Evolutionary conservation across 345 rosid species (phyloP).

Genomic region (Nasturtium officinale): DNA sequence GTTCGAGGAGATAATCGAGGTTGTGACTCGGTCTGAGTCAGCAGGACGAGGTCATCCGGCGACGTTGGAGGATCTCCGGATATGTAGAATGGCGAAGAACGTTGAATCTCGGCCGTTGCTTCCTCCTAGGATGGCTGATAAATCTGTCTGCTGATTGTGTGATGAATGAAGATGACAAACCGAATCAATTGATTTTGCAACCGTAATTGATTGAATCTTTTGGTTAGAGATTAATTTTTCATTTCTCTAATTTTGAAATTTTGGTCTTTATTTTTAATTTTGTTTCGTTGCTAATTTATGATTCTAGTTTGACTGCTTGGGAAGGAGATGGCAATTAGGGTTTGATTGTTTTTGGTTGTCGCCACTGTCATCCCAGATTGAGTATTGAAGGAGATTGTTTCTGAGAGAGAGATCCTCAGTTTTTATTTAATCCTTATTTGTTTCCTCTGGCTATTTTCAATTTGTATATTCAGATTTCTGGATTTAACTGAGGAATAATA

Average conservation of each 20-base stretch:
- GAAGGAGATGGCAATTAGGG: slow-evolving; percentile 44
- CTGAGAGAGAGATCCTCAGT: slow-evolving; percentile 29
- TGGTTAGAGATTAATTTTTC: slow-evolving; percentile 39
- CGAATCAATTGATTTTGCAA: slow-evolving; percentile 23
- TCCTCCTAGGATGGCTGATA: slow-evolving; percentile 46
- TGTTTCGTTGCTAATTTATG: slow-evolving; percentile 20
- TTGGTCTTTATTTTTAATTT: slow-evolving; percentile 12
- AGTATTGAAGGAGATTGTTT: slow-evolving; percentile 23
- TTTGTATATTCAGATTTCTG: slow-evolving; percentile 32
- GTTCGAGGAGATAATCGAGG: slow-evolving; percentile 71
- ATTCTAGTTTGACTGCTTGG: slow-evolving; percentile 17
- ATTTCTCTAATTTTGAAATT: slow-evolving; percentile 28
- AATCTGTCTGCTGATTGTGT: slow-evolving; percentile 36
- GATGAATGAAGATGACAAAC: not conserved
- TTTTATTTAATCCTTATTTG: not conserved
- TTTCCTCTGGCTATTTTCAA: slow-evolving; percentile 25
- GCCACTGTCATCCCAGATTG: slow-evolving; percentile 35
- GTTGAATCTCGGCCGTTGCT: slow-evolving; percentile 70
- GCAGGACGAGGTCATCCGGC: slow-evolving; percentile 31
- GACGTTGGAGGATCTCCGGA: slow-evolving; percentile 52
- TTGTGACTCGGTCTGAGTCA: slow-evolving; percentile 49
- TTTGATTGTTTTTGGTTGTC: slow-evolving; percentile 18
- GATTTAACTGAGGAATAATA: slow-evolving; percentile 28
- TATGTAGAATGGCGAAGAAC: slow-evolving; percentile 50
- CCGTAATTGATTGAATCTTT: not conserved